Base-by-base conservation (phyloP, 208 protist species). In the Acanthamoeba lenticulata region DNA sequence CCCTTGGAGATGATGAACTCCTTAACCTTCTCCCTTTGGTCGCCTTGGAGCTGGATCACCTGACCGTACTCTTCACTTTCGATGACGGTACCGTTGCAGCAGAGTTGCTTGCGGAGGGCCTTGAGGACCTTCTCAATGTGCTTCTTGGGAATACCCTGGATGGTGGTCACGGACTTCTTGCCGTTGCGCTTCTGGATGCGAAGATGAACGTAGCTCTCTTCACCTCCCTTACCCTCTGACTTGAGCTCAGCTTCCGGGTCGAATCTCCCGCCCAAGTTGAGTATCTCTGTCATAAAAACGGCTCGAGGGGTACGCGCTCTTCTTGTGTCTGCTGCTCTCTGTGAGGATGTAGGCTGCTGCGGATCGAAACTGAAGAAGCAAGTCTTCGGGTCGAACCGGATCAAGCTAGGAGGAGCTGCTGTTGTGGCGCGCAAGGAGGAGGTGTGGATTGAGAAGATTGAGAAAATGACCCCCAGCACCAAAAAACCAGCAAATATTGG, bases 1-100 rank as follows among this genome's bases (percentile, higher is more conserved):
- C 98, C 96, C 95, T 99, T 98, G 45, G 98, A 96, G 69, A 99
- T 94, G 32, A 99, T 90, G 96, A 99, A 99, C 32, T 98, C 85
- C 74, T 96, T 96, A 42, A 99, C 95, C 52, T 98, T 97, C 67
- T 99, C 97, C 62, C 98, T 97, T 94, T 98, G 98, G 95, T 99
- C 99, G 29, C 99, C 99, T 96, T 99, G 98, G 38, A 99, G 96
- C 97, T 99, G 98, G 79, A 99, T 98, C 69, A 99, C 98, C n/a
- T 94, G 98, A 21, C 98, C 98, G 19, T 96, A 94, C 24, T 98
- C 96, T 57, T 97, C 94, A 69, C 98, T 98, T 55, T 95, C 94
- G 62, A 99, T 97, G 36, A 99, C 97, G 4, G 96, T 99, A 13
- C 98, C 99, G 95, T 99, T 99, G 96, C 98, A 99, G 94, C 97